Conservation (phyloP, 163 green algal genomes). For the Chlorella variabilis region DNA sequence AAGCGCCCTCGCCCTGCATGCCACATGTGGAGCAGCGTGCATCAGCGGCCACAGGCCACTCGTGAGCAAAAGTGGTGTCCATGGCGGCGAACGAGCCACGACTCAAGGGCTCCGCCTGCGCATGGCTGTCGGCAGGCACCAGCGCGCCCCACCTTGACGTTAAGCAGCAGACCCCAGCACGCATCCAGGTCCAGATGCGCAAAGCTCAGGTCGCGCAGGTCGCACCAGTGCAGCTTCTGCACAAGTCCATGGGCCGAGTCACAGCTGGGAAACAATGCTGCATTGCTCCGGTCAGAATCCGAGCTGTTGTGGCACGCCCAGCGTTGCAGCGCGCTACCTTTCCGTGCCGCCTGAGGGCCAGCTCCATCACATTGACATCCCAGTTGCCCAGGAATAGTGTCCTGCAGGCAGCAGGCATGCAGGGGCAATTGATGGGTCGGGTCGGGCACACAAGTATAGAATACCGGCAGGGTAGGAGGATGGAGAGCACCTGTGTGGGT, state of each 20-base stretch:
- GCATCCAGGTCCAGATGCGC: not conserved
- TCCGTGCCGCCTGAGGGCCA: constrained; percentile 42
- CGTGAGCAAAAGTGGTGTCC: not conserved
- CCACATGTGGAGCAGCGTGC: not conserved
- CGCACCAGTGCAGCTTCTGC: constrained; percentile 30
- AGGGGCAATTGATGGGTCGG: too few species aligned
- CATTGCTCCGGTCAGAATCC: too few species aligned
- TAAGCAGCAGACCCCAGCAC: constrained; percentile 31
- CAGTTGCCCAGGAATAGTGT: constrained; percentile 60
- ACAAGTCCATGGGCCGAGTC: not conserved
- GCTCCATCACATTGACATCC: constrained; percentile 55
- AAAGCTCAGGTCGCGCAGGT: constrained; percentile 22
- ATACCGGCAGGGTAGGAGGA: not conserved
- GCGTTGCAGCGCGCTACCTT: constrained; percentile 13
- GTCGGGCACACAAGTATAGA: not conserved
- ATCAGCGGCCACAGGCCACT: not conserved
- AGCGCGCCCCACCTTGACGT: constrained; percentile 8
- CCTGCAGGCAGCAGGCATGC: not conserved
- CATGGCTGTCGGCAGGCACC: not conserved
- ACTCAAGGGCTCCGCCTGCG: not conserved
- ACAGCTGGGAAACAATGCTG: too few species aligned
- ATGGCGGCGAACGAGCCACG: not conserved
- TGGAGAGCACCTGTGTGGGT: constrained; percentile 1
- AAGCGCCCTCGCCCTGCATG: not conserved
- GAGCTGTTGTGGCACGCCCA: too few species aligned